phyloP scores from a whole-genome alignment of 805 yeast genomes.

The Candida ovalis region DNA sequence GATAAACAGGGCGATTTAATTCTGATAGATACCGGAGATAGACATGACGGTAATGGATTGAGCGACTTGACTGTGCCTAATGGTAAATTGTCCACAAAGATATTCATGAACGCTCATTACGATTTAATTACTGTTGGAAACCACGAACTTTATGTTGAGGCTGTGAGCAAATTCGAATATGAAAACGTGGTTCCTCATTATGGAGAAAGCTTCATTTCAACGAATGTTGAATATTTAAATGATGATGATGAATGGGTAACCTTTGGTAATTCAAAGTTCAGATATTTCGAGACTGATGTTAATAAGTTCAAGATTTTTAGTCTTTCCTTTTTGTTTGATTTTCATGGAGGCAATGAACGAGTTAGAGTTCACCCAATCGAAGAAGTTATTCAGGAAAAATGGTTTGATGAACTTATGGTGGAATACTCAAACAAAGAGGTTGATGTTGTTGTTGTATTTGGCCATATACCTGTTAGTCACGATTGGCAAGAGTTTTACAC shows the following conservation, averaged over 20 bases:
- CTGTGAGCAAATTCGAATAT: constrained; percentile 62
- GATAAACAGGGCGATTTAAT: constrained; percentile 52
- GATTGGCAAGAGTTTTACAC: constrained; percentile 49
- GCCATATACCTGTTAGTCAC: constrained; percentile 72
- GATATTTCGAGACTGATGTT: constrained; percentile 61
- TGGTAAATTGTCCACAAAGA: constrained; percentile 57
- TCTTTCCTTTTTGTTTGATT: constrained; percentile 78
- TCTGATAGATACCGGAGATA: constrained; percentile 85
- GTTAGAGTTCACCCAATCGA: constrained; percentile 62
- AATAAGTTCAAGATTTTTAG: constrained; percentile 53
- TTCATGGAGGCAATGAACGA: constrained; percentile 52
- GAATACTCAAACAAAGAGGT: constrained; percentile 35
- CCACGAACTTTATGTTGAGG: constrained; percentile 78
- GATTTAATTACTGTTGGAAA: constrained; percentile 86
- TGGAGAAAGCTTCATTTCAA: constrained; percentile 62
- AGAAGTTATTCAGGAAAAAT: constrained; percentile 48
- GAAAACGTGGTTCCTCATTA: constrained; percentile 54
- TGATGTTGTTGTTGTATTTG: constrained; percentile 68
- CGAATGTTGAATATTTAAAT: constrained; percentile 61
- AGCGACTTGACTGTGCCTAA: constrained; percentile 75
- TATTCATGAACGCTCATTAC: constrained; percentile 63
- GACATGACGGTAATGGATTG: constrained; percentile 92
- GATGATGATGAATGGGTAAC: constrained; percentile 47
- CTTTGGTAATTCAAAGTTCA: constrained; percentile 61
- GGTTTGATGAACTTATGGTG: constrained; percentile 55